Evolutionary conservation across 2,329 filamentous ascomycete genomes (phyloP).

Genomic region (Colletotrichum echinochloae): DNA sequence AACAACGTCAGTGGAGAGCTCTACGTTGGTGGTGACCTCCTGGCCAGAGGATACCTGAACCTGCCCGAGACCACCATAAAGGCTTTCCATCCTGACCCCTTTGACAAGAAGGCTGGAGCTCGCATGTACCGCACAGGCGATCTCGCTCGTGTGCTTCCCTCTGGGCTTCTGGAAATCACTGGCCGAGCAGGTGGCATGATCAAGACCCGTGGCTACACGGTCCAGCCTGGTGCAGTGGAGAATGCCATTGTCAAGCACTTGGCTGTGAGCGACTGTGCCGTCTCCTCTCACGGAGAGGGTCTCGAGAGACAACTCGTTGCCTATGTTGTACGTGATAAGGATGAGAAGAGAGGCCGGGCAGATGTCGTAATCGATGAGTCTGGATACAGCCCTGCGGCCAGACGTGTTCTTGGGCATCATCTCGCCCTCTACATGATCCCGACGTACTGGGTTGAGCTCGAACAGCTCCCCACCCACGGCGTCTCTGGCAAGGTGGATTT

Average conservation of each 20-base stretch:
- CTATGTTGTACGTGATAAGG: conserved; percentile 78
- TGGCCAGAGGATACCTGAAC: conserved; percentile 83
- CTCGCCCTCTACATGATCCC: conserved; percentile 89
- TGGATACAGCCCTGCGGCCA: conserved; percentile 77
- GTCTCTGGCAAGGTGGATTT: conserved; percentile 85
- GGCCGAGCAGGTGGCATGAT: conserved; percentile 84
- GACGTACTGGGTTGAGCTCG: conserved; percentile 79
- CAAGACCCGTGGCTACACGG: conserved; percentile 82
- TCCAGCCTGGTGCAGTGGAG: conserved; percentile 82
- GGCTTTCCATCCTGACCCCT: conserved; percentile 76
- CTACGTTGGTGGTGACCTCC: conserved; percentile 78
- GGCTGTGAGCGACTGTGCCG: conserved; percentile 77
- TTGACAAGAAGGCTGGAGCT: conserved; percentile 67
- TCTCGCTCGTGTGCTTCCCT: conserved; percentile 73
- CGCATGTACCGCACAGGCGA: conserved; percentile 83
- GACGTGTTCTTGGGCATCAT: conserved; percentile 72
- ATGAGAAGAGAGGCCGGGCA: conserved; percentile 68
- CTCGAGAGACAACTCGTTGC: conserved; percentile 81
- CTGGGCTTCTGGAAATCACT: conserved; percentile 79
- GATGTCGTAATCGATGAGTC: conserved; percentile 75
- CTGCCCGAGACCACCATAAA: conserved; percentile 81
- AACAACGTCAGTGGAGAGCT: conserved; percentile 76
- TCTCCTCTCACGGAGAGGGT: conserved; percentile 80
- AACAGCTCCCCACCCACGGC: conserved; percentile 78
- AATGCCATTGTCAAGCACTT: conserved; percentile 77